A percentile compares a stretch with the other conserved stretches of the same genome.
phyloP scores from a whole-genome alignment of 495 filamentous ascomycete species.

The Aspergillus incahuasiensis region DNA sequence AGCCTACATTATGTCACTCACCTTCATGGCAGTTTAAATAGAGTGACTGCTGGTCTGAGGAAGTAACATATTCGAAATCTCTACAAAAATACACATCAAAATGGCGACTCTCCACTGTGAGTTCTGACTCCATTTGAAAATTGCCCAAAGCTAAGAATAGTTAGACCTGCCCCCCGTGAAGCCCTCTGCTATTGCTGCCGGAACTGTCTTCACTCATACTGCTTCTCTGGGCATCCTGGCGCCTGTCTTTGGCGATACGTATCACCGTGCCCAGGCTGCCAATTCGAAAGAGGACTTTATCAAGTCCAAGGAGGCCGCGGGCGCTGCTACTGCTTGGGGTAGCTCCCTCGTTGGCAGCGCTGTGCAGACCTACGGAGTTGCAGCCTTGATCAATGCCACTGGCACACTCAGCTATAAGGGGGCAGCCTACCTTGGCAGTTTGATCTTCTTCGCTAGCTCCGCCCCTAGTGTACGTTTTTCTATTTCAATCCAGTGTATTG shows the following conservation, averaged over 20 bases:
- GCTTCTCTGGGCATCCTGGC: slow-evolving; percentile 74
- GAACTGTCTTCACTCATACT: slow-evolving; percentile 91
- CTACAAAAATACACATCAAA: slow-evolving; percentile 10
- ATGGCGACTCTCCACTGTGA: slow-evolving; percentile 65
- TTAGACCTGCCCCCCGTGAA: slow-evolving; percentile 92
- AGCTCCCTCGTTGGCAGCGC: slow-evolving; percentile 84
- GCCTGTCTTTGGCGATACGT: slow-evolving; percentile 91
- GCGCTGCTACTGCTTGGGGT: slow-evolving; percentile 84
- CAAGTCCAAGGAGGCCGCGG: slow-evolving; percentile 84
- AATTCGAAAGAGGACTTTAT: slow-evolving; percentile 96
- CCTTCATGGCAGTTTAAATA: not conserved
- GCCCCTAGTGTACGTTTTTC: slow-evolving; percentile 74
- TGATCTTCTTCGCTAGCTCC: slow-evolving; percentile 88
- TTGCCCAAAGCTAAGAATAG: not conserved
- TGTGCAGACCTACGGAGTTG: slow-evolving; percentile 90
- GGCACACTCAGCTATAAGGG: slow-evolving; percentile 94
- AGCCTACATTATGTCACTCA: slow-evolving; percentile 12
- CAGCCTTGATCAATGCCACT: slow-evolving; percentile 91
- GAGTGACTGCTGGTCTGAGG: not conserved
- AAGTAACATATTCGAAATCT: not conserved
- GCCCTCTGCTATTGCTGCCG: slow-evolving; percentile 94
- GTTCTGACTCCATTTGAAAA: slow-evolving; percentile 14
- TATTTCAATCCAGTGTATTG: not conserved
- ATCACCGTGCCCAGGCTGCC: slow-evolving; percentile 84
- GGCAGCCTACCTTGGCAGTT: slow-evolving; percentile 83